Evolutionary conservation across 208 protist species (phyloP).

Genomic region (Naegleria gruberi): DNA sequence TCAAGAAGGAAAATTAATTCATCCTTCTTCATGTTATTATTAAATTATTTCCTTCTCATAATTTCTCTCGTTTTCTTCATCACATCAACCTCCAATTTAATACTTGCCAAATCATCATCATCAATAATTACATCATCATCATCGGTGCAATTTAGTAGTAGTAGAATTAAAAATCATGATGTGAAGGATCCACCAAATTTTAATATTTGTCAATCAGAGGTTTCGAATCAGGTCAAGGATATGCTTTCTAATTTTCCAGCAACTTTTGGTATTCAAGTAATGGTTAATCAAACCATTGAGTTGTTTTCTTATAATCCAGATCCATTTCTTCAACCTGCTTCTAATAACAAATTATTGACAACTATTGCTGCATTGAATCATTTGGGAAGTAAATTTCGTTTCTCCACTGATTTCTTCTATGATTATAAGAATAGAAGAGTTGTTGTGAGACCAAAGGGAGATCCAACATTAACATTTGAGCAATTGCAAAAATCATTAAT

Average conservation of each 20-base stretch:
- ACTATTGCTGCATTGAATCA: not conserved
- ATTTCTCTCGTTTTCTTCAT: no score
- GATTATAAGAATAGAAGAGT: not conserved
- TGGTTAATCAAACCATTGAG: not conserved
- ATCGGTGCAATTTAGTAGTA: no score
- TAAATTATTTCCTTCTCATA: no score
- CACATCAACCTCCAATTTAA: no score
- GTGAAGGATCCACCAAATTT: not conserved
- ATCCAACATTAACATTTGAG: not conserved
- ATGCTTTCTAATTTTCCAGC: not conserved
- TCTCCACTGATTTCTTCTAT: not conserved
- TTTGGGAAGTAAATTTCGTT: not conserved
- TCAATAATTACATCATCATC: not conserved
- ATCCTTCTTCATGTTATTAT: no score
- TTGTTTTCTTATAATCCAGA: not conserved
- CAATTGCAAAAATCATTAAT: not conserved
- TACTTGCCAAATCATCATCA: no score
- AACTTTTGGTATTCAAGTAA: not conserved
- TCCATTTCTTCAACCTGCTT: not conserved
- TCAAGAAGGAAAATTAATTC: no score
- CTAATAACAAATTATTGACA: not conserved
- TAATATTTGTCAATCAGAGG: not conserved
- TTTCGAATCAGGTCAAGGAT: not conserved
- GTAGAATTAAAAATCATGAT: no score
- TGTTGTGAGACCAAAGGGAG: not conserved